A percentile compares a stretch with the other conserved stretches of the same genome.
Conservation (phyloP, 352 stramenopile genomes). For the Pythium guiyangense region DNA sequence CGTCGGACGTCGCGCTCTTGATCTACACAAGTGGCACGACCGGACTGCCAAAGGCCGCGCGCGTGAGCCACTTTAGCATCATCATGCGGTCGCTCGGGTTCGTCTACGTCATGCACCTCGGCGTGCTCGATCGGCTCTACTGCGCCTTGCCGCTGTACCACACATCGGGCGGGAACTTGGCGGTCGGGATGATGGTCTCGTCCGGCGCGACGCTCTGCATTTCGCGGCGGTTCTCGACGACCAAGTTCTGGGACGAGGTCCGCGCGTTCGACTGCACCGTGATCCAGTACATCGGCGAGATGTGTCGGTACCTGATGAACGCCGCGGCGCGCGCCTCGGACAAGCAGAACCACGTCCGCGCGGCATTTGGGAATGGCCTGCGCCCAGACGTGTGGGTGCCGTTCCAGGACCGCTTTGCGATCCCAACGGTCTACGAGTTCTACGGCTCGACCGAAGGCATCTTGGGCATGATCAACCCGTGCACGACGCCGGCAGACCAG, state of each 20-base stretch:
- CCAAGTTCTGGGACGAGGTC: constrained; percentile 76
- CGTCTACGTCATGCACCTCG: constrained; percentile 42
- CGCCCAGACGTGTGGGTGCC: constrained; percentile 84
- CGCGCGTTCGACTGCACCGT: constrained; percentile 62
- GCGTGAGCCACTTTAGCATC: constrained; percentile 74
- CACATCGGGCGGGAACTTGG: constrained; percentile 75
- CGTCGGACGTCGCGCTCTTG: constrained; percentile 60
- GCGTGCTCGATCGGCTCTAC: constrained; percentile 65
- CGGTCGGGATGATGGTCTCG: constrained; percentile 78
- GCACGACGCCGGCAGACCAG: constrained; percentile 44
- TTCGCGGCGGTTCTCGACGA: constrained; percentile 67
- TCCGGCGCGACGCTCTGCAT: constrained; percentile 74
- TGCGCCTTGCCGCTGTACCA: constrained; percentile 83
- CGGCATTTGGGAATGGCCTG: constrained; percentile 90
- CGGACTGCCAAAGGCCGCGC: constrained; percentile 68
- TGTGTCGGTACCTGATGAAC: constrained; percentile 84
- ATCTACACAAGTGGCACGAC: constrained; percentile 89
- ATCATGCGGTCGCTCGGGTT: constrained; percentile 57
- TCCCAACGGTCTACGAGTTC: constrained; percentile 88
- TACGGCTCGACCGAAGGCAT: constrained; percentile 91
- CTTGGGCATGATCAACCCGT: constrained; percentile 76
- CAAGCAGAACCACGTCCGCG: constrained; percentile 61
- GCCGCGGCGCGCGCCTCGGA: constrained; percentile 41
- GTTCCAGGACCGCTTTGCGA: constrained; percentile 86
- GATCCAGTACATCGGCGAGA: constrained; percentile 90